Percentiles rank a stretch among this genome's conserved stretches.
Evolutionary conservation across 2,329 filamentous ascomycete genomes (phyloP).

Genomic region (Fusarium piperis): DNA sequence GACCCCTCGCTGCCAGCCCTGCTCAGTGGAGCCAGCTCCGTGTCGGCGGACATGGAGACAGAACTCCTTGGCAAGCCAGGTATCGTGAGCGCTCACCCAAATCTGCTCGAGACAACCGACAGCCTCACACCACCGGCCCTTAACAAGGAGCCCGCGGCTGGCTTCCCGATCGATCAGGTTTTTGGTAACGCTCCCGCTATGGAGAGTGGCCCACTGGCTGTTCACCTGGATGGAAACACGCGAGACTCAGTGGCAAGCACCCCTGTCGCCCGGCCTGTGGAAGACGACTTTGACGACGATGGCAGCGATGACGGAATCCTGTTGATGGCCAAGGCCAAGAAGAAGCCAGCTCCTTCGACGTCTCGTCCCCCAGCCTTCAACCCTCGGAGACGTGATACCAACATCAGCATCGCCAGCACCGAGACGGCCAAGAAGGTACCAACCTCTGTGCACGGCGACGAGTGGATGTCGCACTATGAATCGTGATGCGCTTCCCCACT

Average conservation of each 20-base stretch:
- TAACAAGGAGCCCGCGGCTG: constrained; percentile 56
- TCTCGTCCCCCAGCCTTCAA: constrained; percentile 45
- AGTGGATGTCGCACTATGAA: constrained; percentile 40
- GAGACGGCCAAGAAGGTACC: constrained; percentile 70
- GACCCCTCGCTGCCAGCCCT: constrained; percentile 72
- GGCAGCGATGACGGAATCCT: constrained; percentile 66
- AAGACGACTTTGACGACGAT: constrained; percentile 59
- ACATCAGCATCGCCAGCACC: constrained; percentile 68
- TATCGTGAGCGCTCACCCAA: constrained; percentile 52
- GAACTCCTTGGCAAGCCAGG: constrained; percentile 65
- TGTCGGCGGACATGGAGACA: constrained; percentile 70
- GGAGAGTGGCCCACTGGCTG: constrained; percentile 45
- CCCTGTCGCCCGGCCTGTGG: constrained; percentile 41
- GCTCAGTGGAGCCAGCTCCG: constrained; percentile 70
- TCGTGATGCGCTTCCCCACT: constrained; percentile 38
- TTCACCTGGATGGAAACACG: constrained; percentile 40
- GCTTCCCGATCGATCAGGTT: constrained; percentile 58
- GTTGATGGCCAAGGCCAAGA: constrained; percentile 63
- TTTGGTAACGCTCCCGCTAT: constrained; percentile 47
- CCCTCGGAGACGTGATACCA: constrained; percentile 65
- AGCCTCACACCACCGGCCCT: constrained; percentile 64
- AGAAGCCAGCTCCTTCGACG: constrained; percentile 46
- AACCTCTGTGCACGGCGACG: constrained; percentile 48
- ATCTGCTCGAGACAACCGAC: constrained; percentile 62
- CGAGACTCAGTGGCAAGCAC: constrained; percentile 40